Percentiles rank a stretch among this genome's conserved stretches.
Conservation (phyloP, 2,329 filamentous ascomycete species). For the Trichophaea hybrida region DNA sequence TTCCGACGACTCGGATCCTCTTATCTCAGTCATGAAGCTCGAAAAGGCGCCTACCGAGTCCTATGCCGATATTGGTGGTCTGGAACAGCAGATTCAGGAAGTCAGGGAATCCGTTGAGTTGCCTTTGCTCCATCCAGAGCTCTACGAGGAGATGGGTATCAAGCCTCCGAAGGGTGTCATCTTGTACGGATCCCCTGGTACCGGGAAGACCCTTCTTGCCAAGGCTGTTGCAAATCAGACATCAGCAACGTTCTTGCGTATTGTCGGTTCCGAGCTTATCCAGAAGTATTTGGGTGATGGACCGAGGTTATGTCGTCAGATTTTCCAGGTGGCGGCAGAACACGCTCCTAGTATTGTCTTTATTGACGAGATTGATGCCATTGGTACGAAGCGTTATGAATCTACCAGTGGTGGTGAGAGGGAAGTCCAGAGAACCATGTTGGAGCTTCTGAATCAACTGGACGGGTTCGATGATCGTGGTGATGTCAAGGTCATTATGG, state of each 20-base stretch:
- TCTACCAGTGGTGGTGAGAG: slow-evolving; percentile 93
- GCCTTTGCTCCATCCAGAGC: slow-evolving; percentile 82
- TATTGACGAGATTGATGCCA: slow-evolving; percentile 98
- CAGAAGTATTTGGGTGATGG: slow-evolving; percentile 98
- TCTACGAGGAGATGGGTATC: slow-evolving; percentile 99
- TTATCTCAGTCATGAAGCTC: slow-evolving; percentile 97
- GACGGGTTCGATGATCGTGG: slow-evolving; percentile 98
- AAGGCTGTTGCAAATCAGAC: slow-evolving; percentile 98
- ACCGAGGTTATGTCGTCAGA: slow-evolving; percentile 81
- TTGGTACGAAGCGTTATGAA: slow-evolving; percentile 97
- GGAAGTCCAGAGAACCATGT: slow-evolving; percentile 95
- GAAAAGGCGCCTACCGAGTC: slow-evolving; percentile 97
- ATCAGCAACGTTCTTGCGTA: slow-evolving; percentile 94
- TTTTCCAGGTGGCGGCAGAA: slow-evolving; percentile 80
- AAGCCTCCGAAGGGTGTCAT: slow-evolving; percentile 99
- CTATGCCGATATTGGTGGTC: slow-evolving; percentile 93
- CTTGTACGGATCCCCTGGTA: slow-evolving; percentile 91
- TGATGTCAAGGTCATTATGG: slow-evolving; percentile 99
- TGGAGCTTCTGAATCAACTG: slow-evolving; percentile 94
- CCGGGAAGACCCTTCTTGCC: slow-evolving; percentile 94
- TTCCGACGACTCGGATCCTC: slow-evolving; percentile 87
- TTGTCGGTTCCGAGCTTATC: slow-evolving; percentile 92
- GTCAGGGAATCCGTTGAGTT: slow-evolving; percentile 94
- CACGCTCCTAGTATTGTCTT: slow-evolving; percentile 96
- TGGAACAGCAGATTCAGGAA: slow-evolving; percentile 93